phyloP scores from a whole-genome alignment of 192 early-diverging fungal genomes.

The Nowakowskiella sp. region DNA sequence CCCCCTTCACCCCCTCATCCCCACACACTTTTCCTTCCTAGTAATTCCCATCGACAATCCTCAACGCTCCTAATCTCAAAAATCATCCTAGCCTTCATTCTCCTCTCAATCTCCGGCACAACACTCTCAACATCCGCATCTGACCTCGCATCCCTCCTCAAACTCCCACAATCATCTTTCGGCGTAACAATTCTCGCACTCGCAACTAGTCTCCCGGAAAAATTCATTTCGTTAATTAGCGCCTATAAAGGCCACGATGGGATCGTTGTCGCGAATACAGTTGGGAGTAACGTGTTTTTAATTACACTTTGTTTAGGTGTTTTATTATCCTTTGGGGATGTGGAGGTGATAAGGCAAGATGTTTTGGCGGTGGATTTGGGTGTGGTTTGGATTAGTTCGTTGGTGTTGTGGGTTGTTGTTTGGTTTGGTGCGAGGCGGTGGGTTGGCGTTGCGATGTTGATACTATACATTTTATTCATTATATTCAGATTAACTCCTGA shows the following conservation, averaged over 20 bases:
- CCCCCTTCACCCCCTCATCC: no score
- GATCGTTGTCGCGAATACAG: slow-evolving; percentile 11
- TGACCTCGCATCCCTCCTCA: slow-evolving; percentile 5
- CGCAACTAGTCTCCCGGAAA: slow-evolving; percentile 12
- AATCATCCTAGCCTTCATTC: background rate
- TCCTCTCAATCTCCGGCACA: slow-evolving; percentile 6
- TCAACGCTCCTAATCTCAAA: no score
- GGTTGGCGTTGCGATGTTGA: slow-evolving; percentile 1
- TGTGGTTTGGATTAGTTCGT: background rate
- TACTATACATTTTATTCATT: slow-evolving; percentile 7
- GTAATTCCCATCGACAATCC: no score
- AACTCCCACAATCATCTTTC: slow-evolving; percentile 2
- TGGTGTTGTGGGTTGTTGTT: slow-evolving; percentile 1
- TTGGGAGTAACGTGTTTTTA: slow-evolving; percentile 8
- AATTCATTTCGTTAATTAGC: slow-evolving; percentile 3
- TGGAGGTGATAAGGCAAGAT: slow-evolving; percentile 5
- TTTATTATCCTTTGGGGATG: background rate
- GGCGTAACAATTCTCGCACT: slow-evolving; percentile 7
- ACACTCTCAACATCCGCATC: slow-evolving; percentile 5
- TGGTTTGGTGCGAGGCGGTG: background rate
- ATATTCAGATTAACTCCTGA: no score
- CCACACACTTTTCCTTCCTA: no score
- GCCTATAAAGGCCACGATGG: slow-evolving; percentile 8
- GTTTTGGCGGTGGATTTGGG: slow-evolving; percentile 3
- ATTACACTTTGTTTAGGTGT: slow-evolving; percentile 8